Percentiles rank a stretch among this genome's conserved stretches.
These are phyloP conservation scores for Sphaerobolus stellatus DNA, from an alignment of 1,284 basidiomycete genomes.

Conservation along the genomic window DNA sequence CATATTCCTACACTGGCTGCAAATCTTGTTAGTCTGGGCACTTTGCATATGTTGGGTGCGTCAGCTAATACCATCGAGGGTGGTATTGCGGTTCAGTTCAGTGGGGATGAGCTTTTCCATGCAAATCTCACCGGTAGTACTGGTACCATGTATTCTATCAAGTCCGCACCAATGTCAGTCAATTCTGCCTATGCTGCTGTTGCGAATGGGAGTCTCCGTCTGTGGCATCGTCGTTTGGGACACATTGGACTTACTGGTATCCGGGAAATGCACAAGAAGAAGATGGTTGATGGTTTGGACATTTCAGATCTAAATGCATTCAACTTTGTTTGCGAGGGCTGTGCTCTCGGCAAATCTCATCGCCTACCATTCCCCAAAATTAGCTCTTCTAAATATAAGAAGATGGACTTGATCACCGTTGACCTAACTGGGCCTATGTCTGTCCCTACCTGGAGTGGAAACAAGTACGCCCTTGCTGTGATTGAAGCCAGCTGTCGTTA, in stretches of 20 bases:
- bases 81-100: neutral
- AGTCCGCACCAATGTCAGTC: neutral
- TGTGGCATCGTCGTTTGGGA: conserved; percentile 13
- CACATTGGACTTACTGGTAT: neutral
- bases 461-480: neutral
- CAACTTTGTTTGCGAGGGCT: conserved; percentile 19
- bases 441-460: neutral
- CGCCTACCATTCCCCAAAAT: conserved; percentile 16
- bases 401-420: conserved; percentile 11
- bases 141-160: neutral
- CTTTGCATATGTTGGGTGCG: neutral
- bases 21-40: neutral
- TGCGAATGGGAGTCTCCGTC: conserved; percentile 11
- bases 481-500: neutral
- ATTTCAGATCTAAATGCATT: conserved; percentile 8
- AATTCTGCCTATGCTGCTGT: neutral
- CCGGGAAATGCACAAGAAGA: conserved; percentile 14
- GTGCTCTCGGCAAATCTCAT: conserved; percentile 18
- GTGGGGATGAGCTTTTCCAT: neutral
- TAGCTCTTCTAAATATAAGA: conserved; percentile 15
- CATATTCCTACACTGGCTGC: neutral
- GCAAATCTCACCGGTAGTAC: neutral
- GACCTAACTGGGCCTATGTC: conserved; percentile 5
- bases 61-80: neutral
- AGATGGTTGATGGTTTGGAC: conserved; percentile 14